phyloP scores from a whole-genome alignment of 2,329 filamentous ascomycete species.

The Tolypocladium sp. region DNA sequence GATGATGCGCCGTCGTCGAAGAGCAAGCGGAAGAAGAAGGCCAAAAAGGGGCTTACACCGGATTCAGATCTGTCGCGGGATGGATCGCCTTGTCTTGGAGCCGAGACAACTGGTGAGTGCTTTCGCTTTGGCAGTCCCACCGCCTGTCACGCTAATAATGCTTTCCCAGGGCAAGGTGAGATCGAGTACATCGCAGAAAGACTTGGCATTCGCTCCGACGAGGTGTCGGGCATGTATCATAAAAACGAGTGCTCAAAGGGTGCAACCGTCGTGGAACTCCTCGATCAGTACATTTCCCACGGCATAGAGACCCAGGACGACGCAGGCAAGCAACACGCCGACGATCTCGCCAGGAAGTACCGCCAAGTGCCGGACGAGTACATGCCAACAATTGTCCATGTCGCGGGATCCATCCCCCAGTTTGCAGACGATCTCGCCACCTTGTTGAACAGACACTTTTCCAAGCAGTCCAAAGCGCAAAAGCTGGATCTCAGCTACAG shows the following conservation, averaged over 20 bases:
- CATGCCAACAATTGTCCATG: constrained; percentile 31
- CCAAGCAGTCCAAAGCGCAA: constrained; percentile 26
- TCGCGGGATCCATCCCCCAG: constrained; percentile 22
- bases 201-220: constrained; percentile 29
- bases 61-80: constrained; percentile 8
- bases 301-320: constrained; percentile 22
- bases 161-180: constrained; percentile 23
- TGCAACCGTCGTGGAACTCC: constrained; percentile 29
- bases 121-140: background rate
- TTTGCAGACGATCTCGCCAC: constrained; percentile 30
- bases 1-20: constrained; percentile 31
- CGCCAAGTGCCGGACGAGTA: constrained; percentile 34
- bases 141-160: background rate
- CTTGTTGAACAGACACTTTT: constrained; percentile 31
- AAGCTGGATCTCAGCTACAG: constrained; percentile 28
- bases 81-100: constrained; percentile 7
- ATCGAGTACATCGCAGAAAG: constrained; percentile 35
- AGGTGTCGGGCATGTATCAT: constrained; percentile 31
- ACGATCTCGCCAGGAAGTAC: constrained; percentile 26
- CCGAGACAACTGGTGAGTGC: constrained; percentile 19
- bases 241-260: constrained; percentile 27
- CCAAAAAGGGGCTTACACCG: constrained; percentile 14
- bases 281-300: constrained; percentile 32
- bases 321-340: constrained; percentile 17
- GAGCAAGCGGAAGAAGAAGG: constrained; percentile 28